A percentile compares a stretch with the other conserved stretches of the same genome.
Conservation (phyloP, 179 eudicot genomes). For the Beta macrorhiza region DNA sequence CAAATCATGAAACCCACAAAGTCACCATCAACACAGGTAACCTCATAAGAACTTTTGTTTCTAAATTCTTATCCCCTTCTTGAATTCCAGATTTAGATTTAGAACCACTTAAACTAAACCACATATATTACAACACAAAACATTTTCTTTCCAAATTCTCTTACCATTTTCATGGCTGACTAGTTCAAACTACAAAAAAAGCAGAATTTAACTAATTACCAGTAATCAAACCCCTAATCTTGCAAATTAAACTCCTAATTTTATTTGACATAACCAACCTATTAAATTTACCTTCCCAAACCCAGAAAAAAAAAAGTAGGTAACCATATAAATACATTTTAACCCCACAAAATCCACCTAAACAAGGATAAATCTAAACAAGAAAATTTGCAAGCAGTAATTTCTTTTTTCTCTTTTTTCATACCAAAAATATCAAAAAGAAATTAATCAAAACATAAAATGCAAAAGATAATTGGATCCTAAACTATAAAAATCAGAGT, state of each 20-base stretch:
- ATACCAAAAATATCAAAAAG: too few species aligned
- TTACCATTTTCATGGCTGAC: slow-evolving; percentile 12
- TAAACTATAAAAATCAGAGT: not conserved
- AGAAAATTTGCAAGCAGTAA: not conserved
- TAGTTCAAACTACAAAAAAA: slow-evolving; percentile 10
- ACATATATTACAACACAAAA: not conserved
- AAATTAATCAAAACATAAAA: too few species aligned
- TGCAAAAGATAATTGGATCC: not conserved
- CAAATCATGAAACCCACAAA: slow-evolving; percentile 9
- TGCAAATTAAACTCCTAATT: not conserved
- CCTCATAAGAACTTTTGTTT: slow-evolving; percentile 21
- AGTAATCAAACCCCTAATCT: not conserved
- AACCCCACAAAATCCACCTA: not conserved
- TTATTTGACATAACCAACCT: not conserved
- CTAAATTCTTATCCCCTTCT: slow-evolving; percentile 3
- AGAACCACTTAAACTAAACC: slow-evolving; percentile 8
- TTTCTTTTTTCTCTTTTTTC: not conserved
- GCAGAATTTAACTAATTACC: not conserved
- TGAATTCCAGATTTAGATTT: not conserved
- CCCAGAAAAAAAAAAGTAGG: not conserved
- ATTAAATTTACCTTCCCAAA: not conserved
- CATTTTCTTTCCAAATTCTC: not conserved
- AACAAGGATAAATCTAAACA: not conserved
- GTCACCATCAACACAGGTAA: slow-evolving; percentile 30
- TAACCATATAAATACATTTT: not conserved